Evolutionary conservation across 148 eudicot species (phyloP), one percentile per base, ranked within the genome.

Genomic region (Dianthus caryophyllus): DNA sequence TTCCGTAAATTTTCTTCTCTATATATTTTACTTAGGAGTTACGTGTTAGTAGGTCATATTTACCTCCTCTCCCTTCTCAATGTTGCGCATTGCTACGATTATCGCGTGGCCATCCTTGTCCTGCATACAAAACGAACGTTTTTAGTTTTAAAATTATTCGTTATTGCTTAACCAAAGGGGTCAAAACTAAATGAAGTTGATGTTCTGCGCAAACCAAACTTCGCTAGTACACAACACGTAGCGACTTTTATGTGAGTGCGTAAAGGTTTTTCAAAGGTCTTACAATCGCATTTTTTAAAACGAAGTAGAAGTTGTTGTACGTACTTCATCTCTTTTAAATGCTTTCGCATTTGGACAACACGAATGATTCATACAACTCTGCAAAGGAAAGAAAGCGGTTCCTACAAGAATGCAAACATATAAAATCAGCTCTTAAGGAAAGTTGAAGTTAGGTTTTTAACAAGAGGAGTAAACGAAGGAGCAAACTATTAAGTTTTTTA

Each of bases 351-450:
- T 88, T 29, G 99, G 99, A 72, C 61, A 33, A 68, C 99, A 94
- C 0, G 96, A 90, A 77, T 94, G 99, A 76, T 94, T 94, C 89
- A 94, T 88, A 76, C 99, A 94, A 73, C 99, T 94, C 78, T 94
- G 99, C 75, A 94, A 43, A 17, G 99, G 93, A 74, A 75, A 94
- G 84, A 94, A 90, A 29, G 97, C 99, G 72, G 90, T 84, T 73
- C 99, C 99, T 94, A 69, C 56, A 73, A 69, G 20, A 75, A 11
- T 26, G 51, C 33, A 61, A 25, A 61, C 4, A 61, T 4, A 49
- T 13, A 12, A 30, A 54, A 17, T 6, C 25, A 38, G 49, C 6
- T 43, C 5, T 66, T 7, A 16, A 24, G 11, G 6, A 2, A 47
- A 48, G 2, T 44, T 10, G 17, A 51, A 21, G 46, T 26, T 26